Percentiles rank a stretch among this genome's conserved stretches.
Conservation (phyloP, 129 eudicot species). For the Rutidosis leptorrhynchoides region DNA sequence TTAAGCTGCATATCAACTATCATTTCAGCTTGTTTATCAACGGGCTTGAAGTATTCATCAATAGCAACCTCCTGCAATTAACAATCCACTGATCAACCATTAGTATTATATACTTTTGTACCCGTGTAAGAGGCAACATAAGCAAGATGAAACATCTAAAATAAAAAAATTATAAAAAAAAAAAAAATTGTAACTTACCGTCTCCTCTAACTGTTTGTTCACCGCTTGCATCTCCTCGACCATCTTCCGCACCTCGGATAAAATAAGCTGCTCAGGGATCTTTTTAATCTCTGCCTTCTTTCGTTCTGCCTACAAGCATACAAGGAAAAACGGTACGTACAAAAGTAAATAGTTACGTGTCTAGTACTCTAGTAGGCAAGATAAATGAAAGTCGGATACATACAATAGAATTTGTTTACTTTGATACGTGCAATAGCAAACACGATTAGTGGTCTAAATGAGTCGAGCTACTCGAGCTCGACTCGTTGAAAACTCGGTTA, state of each 20-base stretch:
- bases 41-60: conserved; percentile 74
- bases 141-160: neutral
- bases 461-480: too few species aligned
- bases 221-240: conserved; percentile 88
- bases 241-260: conserved; percentile 89
- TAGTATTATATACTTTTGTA: neutral
- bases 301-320: conserved; percentile 49
- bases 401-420: too few species aligned
- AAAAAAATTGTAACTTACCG: conserved; percentile 43
- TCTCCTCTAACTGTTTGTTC: conserved; percentile 80
- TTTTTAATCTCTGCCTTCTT: conserved; percentile 58
- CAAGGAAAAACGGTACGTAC: neutral
- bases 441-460: too few species aligned
- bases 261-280: conserved; percentile 78
- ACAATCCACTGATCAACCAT: conserved; percentile 1
- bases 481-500: too few species aligned
- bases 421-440: neutral
- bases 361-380: conserved; percentile 9
- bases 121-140: neutral
- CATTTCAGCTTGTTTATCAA: conserved; percentile 75
- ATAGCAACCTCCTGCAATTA: conserved; percentile 60
- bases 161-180: neutral
- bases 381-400: neutral
- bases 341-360: neutral
- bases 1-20: conserved; percentile 73